Evolutionary conservation across 305 asterid species (phyloP).

Genomic region (Nicotiana rustica): DNA sequence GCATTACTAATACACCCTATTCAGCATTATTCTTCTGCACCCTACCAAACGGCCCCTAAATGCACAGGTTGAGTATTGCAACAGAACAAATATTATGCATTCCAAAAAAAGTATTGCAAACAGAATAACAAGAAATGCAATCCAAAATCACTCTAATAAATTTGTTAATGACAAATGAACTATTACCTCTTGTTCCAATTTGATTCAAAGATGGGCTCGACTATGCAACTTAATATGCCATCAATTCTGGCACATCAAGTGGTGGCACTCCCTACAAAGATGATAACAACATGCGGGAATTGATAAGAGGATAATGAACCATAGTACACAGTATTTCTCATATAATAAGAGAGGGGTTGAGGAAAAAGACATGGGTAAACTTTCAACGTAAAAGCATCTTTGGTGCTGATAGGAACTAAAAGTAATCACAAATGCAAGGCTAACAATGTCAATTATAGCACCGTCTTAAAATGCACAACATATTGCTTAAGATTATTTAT

Average conservation of each 20-base stretch:
- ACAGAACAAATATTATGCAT: too few relatives aligned
- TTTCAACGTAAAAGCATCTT: conserved; percentile 1
- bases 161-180: conserved; percentile 33
- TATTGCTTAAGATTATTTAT: not conserved
- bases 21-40: too few relatives aligned
- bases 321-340: not conserved
- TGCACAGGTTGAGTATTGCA: not conserved
- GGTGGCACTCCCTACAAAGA: conserved; percentile 81
- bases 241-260: conserved; percentile 80
- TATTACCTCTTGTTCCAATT: conserved; percentile 82
- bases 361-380: conserved; percentile 4
- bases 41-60: not conserved
- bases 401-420: not conserved
- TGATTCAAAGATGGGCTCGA: conserved; percentile 89
- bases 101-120: not conserved
- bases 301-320: not conserved
- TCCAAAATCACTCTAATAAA: conserved; percentile 22
- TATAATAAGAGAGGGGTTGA: conserved; percentile 5
- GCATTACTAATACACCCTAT: too few relatives aligned
- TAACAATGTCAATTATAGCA: conserved; percentile 22
- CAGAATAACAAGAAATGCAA: conserved; percentile 32
- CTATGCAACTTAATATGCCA: conserved; percentile 91
- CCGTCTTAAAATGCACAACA: not conserved
- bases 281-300: not conserved
- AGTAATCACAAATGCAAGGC: not conserved